These are phyloP conservation scores for Jaltomata sinuosa DNA, from an alignment of 257 asterid genomes.

Conservation along the genomic window DNA sequence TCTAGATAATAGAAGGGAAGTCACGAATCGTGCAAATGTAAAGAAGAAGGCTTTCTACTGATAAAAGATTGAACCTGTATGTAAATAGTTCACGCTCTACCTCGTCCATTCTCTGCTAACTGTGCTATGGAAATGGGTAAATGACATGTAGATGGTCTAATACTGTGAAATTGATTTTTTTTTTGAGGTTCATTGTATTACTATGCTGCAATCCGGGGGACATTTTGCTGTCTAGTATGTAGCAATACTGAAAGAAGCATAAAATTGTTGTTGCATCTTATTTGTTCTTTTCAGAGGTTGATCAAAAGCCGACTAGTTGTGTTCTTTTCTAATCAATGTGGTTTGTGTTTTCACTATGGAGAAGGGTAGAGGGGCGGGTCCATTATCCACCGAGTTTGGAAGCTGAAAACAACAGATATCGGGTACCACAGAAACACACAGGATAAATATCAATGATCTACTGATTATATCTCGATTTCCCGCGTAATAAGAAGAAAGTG, in stretches of 20 bases:
- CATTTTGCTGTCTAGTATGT: neutral
- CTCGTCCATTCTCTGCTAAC: neutral
- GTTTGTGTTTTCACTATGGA: neutral
- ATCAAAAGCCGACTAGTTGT: neutral
- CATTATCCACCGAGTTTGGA: neutral
- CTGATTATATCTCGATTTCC: neutral
- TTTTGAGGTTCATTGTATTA: neutral
- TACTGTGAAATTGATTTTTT: neutral
- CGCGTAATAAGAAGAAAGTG: neutral
- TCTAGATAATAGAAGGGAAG: conserved; percentile 3
- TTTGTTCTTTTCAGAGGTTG: neutral
- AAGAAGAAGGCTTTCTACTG: conserved; percentile 14
- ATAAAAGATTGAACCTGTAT: neutral
- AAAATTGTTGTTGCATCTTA: neutral
- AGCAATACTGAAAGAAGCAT: neutral
- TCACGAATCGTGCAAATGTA: conserved; percentile 2
- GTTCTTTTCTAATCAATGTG: neutral
- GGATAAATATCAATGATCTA: neutral
- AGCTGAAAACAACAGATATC: neutral
- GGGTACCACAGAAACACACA: neutral
- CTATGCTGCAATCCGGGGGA: neutral
- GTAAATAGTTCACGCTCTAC: neutral
- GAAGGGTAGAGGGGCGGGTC: neutral
- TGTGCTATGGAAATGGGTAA: neutral
- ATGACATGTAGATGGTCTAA: neutral